Percentiles rank a stretch among this genome's conserved stretches.
Conservation (phyloP, 2,329 filamentous ascomycete genomes). For the Neonectria neomacrospora region DNA sequence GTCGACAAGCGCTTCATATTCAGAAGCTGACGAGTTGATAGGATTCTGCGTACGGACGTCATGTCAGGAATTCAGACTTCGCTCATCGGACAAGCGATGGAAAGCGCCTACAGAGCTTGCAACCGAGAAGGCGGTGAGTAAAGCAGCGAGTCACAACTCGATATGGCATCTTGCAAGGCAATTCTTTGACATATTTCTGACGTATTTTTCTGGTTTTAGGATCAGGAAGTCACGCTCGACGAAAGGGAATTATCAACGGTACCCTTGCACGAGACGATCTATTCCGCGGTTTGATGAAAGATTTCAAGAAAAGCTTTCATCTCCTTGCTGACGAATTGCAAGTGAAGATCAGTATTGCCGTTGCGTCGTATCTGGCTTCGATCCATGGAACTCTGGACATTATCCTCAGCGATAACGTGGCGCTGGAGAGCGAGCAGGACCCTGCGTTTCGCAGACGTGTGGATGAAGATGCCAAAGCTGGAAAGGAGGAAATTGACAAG, state of each 20-base stretch:
- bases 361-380: conserved; percentile 40
- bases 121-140: conserved; percentile 48
- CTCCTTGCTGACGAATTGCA: conserved; percentile 39
- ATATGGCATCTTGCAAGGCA: not conserved
- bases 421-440: conserved; percentile 51
- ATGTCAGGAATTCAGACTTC: conserved; percentile 53
- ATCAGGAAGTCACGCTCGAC: conserved; percentile 46
- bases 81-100: conserved; percentile 51
- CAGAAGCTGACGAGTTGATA: conserved; percentile 27
- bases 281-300: conserved; percentile 46
- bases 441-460: conserved; percentile 50
- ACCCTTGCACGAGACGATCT: conserved; percentile 42
- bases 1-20: not conserved
- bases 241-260: conserved; percentile 49
- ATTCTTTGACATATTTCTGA: not conserved
- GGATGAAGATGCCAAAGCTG: conserved; percentile 17
- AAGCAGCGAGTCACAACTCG: not conserved
- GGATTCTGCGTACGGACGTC: conserved; percentile 48
- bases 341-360: conserved; percentile 26
- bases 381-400: conserved; percentile 50
- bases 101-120: conserved; percentile 47
- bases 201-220: conserved; percentile 40
- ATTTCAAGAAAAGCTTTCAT: conserved; percentile 41
- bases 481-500: conserved; percentile 17
- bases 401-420: conserved; percentile 51